Base-by-base conservation (phyloP, 768 basidiomycete genomes). In the Tylopilus subfusipes region DNA sequence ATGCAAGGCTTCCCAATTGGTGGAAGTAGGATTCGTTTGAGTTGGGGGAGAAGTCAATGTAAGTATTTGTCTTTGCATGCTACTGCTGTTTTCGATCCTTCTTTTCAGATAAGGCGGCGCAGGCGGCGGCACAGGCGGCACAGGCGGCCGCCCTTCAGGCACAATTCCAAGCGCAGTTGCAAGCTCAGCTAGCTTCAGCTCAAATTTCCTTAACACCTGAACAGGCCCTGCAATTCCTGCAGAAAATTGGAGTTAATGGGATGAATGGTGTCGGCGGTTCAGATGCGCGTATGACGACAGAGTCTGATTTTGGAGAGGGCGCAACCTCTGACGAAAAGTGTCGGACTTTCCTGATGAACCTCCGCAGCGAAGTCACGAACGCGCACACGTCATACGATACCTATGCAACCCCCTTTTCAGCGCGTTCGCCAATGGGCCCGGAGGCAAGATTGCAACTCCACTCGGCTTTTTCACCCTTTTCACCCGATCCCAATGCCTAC, bases 1-100 rank as follows among this genome's bases (percentile, higher is more conserved):
- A 94, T 96, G 93, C 93, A 96, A 75, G 93, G 93, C 24, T 96
- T 94, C 68, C 92, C 93, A 5, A 86, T 97, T 59, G 93, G 91
- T 31, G 94, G 94, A 16, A 93, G 92, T 59, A 79, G 90, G 63
- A 93, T 97, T 60, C 81, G 94, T 33, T 73, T 96, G 58, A 92
- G 90, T 65, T 97, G 94, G 94, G 94, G 94, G 39, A 79, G 93
- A 44, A 92, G 89, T 72, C 93, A 95, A 81, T 93, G 91, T 93
- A 60, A 48, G 48, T 36, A 6, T 45, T 24, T 18, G 3, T 39
- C 48, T 31, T 16, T 30, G 11, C 36, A 21, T 38, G 31, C 10
- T 16, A 34, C 42, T 22, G 24, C 50, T 29, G 18, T 39, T 42
- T 57, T 50, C 61, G 13, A 59, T 48, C 44, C 13, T 14, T 36